Base-by-base conservation (phyloP, 108 stramenopile species). In the Hondaea fermentalgiana region DNA sequence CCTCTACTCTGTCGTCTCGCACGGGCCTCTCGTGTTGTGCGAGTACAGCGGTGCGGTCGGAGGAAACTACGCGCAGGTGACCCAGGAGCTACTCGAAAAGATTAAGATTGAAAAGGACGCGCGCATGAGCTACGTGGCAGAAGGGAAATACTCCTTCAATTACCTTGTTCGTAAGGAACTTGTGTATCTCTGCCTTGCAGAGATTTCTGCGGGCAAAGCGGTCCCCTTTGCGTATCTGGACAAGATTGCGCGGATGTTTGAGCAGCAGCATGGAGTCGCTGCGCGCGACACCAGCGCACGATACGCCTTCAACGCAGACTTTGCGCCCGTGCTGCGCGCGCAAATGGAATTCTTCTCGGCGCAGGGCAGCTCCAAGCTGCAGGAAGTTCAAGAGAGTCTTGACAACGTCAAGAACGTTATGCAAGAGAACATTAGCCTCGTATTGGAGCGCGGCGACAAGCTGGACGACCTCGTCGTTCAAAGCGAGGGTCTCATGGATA, bases 391-490 rank as follows among this genome's bases (percentile, higher is more conserved):
- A 45, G 51, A 53, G 43, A 53, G 76, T 12, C 51, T 83, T 12
- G 76, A 47, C 45, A 83, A 83, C 25, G 76, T 83, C 49, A 83
- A 83, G 5, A 53, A 28, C 23, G 76, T 83, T 17, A 83, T 83
- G 76, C 76, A 83, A 53, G 76, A 83, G 28, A 83, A 83, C 51
- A 83, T 83, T 45, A 83, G 76, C 76, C 76, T 83, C 4, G 76
- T 83, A 16, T 35, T 83, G 17, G 76, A 83, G 49, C 45, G 76
- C 4, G 76, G 76, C 45, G 76, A 83, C 19, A 83, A 83, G 28
- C 45, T 83, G 6, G 76, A 83, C 6, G 10, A 83, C 76, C 76
- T 83, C 4, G 76, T 83, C 23, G 76, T 83, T 12, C 76, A 83
- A 23, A 53, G 49, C 45, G 76, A 83, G 28, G 51, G 49, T 1